Evolutionary conservation across 2,329 filamentous ascomycete species (phyloP).

Genomic region (Phaeosphaeria sp.): DNA sequence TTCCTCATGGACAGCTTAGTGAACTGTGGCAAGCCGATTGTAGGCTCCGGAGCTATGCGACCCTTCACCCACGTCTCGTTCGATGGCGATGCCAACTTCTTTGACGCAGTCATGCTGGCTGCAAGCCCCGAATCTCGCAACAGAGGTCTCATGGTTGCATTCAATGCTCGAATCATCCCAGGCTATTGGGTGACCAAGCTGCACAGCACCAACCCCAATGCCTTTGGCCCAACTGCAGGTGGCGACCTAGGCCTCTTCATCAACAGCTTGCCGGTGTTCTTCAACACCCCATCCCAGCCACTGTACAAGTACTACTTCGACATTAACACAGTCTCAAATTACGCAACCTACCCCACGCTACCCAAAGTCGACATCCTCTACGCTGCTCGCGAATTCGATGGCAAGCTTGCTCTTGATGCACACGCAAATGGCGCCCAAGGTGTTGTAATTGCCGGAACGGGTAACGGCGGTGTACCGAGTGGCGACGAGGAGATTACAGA

Average conservation of each 20-base stretch:
- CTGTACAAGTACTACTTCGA: constrained; percentile 30
- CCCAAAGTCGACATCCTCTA: constrained; percentile 42
- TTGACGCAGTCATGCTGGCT: constrained; percentile 33
- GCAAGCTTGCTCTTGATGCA: constrained; percentile 29
- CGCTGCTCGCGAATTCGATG: constrained; percentile 36
- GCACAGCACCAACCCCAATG: constrained; percentile 34
- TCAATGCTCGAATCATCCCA: constrained; percentile 35
- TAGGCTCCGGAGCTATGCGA: constrained; percentile 33
- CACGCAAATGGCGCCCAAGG: constrained; percentile 31
- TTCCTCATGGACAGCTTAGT: constrained; percentile 35
- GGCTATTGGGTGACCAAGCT: constrained; percentile 36
- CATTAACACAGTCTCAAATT: constrained; percentile 16
- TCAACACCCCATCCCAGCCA: constrained; percentile 30
- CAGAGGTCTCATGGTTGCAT: constrained; percentile 35
- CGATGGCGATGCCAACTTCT: constrained; percentile 39
- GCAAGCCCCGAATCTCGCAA: constrained; percentile 26
- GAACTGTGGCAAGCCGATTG: constrained; percentile 37
- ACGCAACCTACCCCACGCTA: constrained; percentile 23
- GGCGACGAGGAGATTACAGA: constrained; percentile 25
- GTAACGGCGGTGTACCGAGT: constrained; percentile 31
- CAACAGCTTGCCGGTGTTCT: constrained; percentile 35
- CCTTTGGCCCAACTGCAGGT: constrained; percentile 27
- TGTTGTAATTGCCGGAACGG: constrained; percentile 35
- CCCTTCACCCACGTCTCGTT: constrained; percentile 33
- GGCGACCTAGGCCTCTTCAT: constrained; percentile 36